Base-by-base conservation (phyloP, 257 asterid species). In the Agastache rugosa region DNA sequence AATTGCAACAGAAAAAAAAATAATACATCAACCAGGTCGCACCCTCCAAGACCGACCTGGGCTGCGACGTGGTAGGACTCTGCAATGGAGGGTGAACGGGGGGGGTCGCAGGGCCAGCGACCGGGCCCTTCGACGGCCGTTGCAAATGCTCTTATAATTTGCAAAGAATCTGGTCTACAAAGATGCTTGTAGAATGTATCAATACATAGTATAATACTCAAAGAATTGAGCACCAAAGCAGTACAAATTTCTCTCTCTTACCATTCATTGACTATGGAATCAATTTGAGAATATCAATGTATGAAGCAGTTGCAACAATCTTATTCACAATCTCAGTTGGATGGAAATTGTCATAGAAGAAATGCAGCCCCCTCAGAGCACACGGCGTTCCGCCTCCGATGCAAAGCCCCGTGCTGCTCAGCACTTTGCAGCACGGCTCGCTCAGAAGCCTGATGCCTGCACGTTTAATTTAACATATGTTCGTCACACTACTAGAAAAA, bases 321-420 rank as follows among this genome's bases (percentile, higher is more conserved):
- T 39, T 22, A 74, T 78, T 75, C 14, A 80, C 53, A 68, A 65
- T 48, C 71, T 83, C 80, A 4, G 85, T 75, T 4, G 87, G 83
- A 50, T 83, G 87, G 59, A 47, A 72, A 69, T 50, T 16, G 59
- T 83, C 85, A 51, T 25, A 83, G 80, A 78, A 83, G 11, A 29
- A 19, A 58, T 75, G 60, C 39, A 72, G 9, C 20, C 34, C 66
- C 69, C 85, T 80, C 0, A 51, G 2, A 6, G 1, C 34, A 44
- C 87, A 83, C 5, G 85, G 76, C 7, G 27, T 1, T 53, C 58
- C 15, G 34, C 78, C 83, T 0, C 50, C 14, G 1, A 53, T 16
- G 67, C 87, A 83, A 27, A n/a, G 74, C 22, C 85, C 85, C 0
- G 72, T 48, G 0, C 0, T n/a, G 0, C 14, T 23, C 14, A 75